Conservation (phyloP, 1,139 yeast genomes). For the Lodderomyces orthopsilosis region DNA sequence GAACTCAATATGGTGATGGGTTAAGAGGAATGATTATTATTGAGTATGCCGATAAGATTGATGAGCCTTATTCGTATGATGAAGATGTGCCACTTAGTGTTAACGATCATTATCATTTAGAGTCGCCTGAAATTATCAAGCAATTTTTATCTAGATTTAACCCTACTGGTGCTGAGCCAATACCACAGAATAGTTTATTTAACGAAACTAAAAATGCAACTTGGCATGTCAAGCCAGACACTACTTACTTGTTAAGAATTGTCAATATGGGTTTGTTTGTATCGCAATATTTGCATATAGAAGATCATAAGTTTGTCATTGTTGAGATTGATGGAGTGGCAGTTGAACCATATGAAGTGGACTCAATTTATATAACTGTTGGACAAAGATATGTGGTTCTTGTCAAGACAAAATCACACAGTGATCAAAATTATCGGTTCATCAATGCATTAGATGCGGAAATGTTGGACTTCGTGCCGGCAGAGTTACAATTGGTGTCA, state of each 20-base stretch:
- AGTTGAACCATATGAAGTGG: constrained; percentile 63
- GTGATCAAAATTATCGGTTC: constrained; percentile 63
- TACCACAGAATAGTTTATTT: constrained; percentile 75
- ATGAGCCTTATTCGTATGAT: constrained; percentile 60
- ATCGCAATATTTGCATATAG: constrained; percentile 81
- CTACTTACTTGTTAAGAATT: constrained; percentile 74
- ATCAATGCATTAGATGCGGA: constrained; percentile 73
- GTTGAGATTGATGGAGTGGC: constrained; percentile 83
- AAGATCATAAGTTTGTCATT: constrained; percentile 77
- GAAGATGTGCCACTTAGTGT: constrained; percentile 69
- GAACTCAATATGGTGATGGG: constrained; percentile 89
- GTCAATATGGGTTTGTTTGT: constrained; percentile 85
- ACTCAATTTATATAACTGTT: constrained; percentile 60
- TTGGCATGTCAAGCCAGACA: constrained; percentile 72
- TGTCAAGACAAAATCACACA: constrained; percentile 62
- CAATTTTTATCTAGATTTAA: constrained; percentile 67
- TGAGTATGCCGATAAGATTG: constrained; percentile 50
- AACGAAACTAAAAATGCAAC: constrained; percentile 75
- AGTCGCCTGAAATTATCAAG: constrained; percentile 49
- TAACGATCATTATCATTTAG: constrained; percentile 83
- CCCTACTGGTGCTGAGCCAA: constrained; percentile 97
- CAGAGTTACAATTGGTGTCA: constrained; percentile 59
- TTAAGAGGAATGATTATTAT: constrained; percentile 79
- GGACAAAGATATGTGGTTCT: constrained; percentile 81
- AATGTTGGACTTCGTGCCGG: constrained; percentile 75